Conservation (phyloP, 2,329 filamentous ascomycete species). For the Aspergillus neotritici region DNA sequence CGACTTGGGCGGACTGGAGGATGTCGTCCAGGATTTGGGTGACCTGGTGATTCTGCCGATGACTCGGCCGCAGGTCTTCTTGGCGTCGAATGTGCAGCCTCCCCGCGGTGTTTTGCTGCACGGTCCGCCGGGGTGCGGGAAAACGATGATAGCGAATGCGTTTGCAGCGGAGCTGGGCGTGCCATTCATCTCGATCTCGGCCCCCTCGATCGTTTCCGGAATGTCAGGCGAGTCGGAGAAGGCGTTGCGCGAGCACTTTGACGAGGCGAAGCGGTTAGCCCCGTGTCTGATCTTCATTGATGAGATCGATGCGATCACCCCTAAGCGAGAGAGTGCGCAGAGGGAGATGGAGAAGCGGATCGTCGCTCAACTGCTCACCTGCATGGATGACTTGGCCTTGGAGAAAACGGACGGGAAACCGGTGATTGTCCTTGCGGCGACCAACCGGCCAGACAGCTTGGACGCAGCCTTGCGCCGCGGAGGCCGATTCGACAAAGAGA, state of each 20-base stretch:
- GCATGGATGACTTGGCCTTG: slow-evolving; percentile 74
- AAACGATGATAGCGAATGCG: slow-evolving; percentile 76
- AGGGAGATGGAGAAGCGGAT: slow-evolving; percentile 88
- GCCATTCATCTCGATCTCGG: slow-evolving; percentile 75
- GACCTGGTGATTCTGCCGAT: slow-evolving; percentile 70
- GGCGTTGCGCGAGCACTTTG: slow-evolving; percentile 76
- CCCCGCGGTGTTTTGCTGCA: slow-evolving; percentile 72
- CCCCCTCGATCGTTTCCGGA: slow-evolving; percentile 73
- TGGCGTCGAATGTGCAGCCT: slow-evolving; percentile 60
- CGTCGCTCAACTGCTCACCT: slow-evolving; percentile 73
- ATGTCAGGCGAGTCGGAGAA: slow-evolving; percentile 89
- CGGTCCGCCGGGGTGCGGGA: slow-evolving; percentile 79
- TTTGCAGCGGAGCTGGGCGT: slow-evolving; percentile 70
- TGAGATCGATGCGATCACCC: slow-evolving; percentile 85
- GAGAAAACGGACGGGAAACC: slow-evolving; percentile 68
- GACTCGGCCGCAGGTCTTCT: slow-evolving; percentile 60
- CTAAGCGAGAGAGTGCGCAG: slow-evolving; percentile 75
- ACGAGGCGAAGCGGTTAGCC: slow-evolving; percentile 77
- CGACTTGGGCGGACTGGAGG: slow-evolving; percentile 71
- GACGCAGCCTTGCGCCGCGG: slow-evolving; percentile 70
- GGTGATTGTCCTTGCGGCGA: slow-evolving; percentile 86
- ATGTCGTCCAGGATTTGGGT: slow-evolving; percentile 63
- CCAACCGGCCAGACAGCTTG: slow-evolving; percentile 79
- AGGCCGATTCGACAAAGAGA: slow-evolving; percentile 74
- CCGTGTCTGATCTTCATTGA: slow-evolving; percentile 90